A percentile compares a stretch with the other conserved stretches of the same genome.
These are phyloP conservation scores for Salix arbutifolia DNA, from an alignment of 345 rosid genomes.

Conservation along the genomic window DNA sequence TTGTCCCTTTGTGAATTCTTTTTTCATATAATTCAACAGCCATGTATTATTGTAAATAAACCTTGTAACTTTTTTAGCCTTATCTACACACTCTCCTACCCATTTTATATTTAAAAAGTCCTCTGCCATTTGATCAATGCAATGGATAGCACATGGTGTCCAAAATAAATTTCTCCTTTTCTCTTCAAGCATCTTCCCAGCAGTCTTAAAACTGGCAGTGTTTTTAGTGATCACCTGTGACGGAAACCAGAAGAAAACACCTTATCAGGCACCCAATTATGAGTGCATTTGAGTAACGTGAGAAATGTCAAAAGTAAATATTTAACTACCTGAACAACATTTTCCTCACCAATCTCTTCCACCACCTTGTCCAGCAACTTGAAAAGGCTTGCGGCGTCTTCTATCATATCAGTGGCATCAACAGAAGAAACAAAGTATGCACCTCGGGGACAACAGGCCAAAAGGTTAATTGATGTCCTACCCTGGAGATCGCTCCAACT, in stretches of 20 bases:
- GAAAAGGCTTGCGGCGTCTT: slow-evolving; percentile 37
- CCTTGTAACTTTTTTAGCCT: slow-evolving; percentile 36
- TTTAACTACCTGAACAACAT: slow-evolving; percentile 43
- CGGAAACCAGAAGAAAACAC: background rate
- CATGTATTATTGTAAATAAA: slow-evolving; percentile 31
- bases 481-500: slow-evolving; percentile 37
- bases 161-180: slow-evolving; percentile 44
- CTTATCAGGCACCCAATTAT: background rate
- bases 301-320: background rate
- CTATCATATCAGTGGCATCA: slow-evolving; percentile 41
- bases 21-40: slow-evolving; percentile 38
- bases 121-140: slow-evolving; percentile 38
- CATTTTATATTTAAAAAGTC: slow-evolving; percentile 37
- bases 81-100: slow-evolving; percentile 31
- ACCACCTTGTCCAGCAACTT: slow-evolving; percentile 44
- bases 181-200: slow-evolving; percentile 56
- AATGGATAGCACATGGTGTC: slow-evolving; percentile 46
- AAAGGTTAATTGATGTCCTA: slow-evolving; percentile 35
- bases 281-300: background rate
- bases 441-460: slow-evolving; percentile 42
- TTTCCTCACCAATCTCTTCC: slow-evolving; percentile 49
- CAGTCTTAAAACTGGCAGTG: slow-evolving; percentile 34
- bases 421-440: slow-evolving; percentile 41
- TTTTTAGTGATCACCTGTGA: slow-evolving; percentile 41
- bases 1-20: slow-evolving; percentile 38